A percentile compares a stretch with the other conserved stretches of the same genome.
phyloP scores from a whole-genome alignment of 176 grass and related monocot genomes.

The Musa itinerans region DNA sequence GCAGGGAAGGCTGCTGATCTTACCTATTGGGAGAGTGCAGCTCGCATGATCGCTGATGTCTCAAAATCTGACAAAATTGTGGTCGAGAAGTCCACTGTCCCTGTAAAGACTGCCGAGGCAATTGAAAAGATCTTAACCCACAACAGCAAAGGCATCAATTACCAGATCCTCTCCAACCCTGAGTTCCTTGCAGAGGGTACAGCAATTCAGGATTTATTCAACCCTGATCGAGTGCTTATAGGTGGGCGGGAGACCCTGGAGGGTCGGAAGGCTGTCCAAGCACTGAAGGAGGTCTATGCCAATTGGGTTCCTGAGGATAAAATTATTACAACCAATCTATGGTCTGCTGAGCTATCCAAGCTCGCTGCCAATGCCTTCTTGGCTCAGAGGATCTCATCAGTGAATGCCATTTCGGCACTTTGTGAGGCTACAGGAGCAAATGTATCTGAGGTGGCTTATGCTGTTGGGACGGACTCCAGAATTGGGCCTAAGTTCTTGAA shows the following conservation, averaged over 20 bases:
- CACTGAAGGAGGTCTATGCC: conserved; percentile 71
- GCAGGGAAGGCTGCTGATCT: conserved; percentile 88
- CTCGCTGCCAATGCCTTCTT: conserved; percentile 76
- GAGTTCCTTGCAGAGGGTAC: conserved; percentile 91
- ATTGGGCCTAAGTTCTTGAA: conserved; percentile 91
- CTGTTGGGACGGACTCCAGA: conserved; percentile 69
- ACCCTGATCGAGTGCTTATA: conserved; percentile 73
- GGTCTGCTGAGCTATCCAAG: conserved; percentile 84
- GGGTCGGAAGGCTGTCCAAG: conserved; percentile 59
- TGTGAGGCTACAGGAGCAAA: conserved; percentile 86
- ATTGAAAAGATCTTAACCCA: conserved; percentile 94
- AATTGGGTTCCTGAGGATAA: conserved; percentile 87
- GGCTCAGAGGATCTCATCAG: conserved; percentile 90
- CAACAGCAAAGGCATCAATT: conserved; percentile 96
- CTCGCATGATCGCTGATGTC: conserved; percentile 84
- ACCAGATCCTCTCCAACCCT: conserved; percentile 91
- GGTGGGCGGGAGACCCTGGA: conserved; percentile 75
- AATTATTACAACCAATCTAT: conserved; percentile 87
- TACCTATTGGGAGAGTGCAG: conserved; percentile 94
- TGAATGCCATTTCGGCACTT: conserved; percentile 83
- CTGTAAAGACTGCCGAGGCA: conserved; percentile 84
- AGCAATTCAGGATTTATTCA: conserved; percentile 64
- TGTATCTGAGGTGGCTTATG: conserved; percentile 61
- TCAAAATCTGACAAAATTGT: conserved; percentile 92
- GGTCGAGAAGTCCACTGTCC: conserved; percentile 89